Conservation (phyloP, 1,284 basidiomycete genomes). For the Apiotrichum gamsii region DNA sequence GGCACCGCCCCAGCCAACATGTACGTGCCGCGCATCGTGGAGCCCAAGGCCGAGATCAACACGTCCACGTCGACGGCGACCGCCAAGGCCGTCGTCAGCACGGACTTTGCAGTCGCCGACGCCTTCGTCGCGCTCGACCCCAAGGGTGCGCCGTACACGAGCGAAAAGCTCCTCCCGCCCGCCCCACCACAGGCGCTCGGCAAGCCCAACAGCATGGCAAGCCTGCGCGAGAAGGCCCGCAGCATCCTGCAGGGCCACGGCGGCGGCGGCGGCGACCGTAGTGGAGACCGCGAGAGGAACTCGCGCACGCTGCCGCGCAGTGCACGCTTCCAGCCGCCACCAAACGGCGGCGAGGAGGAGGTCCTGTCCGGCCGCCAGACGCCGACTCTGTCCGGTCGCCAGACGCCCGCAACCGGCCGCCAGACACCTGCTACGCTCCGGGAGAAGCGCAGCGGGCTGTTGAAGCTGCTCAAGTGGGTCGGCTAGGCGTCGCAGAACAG, state of each 20-base stretch:
- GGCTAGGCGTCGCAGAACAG: not conserved
- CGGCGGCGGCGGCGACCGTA: not conserved
- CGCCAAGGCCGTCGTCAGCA: not conserved
- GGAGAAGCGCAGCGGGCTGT: constrained; percentile 17
- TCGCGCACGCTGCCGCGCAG: not conserved
- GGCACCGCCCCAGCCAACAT: not conserved
- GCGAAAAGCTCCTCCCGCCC: not conserved
- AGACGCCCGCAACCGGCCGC: not conserved
- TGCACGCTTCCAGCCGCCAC: not conserved
- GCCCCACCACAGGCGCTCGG: constrained; percentile 6
- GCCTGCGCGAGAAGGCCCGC: constrained; percentile 33
- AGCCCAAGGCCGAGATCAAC: not conserved
- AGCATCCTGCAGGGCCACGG: constrained; percentile 16
- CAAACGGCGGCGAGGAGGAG: not conserved
- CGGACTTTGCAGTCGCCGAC: not conserved
- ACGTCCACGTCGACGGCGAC: not conserved
- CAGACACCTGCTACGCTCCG: constrained; percentile 12
- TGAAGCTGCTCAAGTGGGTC: constrained; percentile 20
- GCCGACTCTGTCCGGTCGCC: no score
- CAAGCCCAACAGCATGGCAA: constrained; percentile 35
- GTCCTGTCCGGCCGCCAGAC: not conserved
- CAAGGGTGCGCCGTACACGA: no score
- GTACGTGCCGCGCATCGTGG: not conserved
- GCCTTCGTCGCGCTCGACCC: not conserved
- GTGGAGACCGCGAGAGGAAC: not conserved